phyloP scores from a whole-genome alignment of 768 basidiomycete genomes.

The Russula emetica region DNA sequence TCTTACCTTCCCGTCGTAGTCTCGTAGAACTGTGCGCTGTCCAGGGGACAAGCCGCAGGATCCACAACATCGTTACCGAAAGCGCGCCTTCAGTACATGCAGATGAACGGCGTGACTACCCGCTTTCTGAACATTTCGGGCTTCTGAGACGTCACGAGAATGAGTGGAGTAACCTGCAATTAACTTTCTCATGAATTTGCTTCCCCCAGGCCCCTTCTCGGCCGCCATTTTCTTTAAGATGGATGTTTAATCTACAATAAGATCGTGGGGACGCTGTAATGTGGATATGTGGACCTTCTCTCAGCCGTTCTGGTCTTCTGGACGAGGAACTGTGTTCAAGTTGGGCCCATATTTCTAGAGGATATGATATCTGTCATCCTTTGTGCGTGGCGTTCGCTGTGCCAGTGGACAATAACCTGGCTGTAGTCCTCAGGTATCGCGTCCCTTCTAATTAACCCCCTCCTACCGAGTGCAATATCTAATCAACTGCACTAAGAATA shows the following conservation, averaged over 20 bases:
- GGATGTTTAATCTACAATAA: conserved; percentile 8
- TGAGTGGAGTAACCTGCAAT: conserved; percentile 12
- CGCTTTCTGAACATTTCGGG: conserved; percentile 15
- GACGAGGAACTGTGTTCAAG: neutral
- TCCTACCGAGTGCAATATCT: neutral
- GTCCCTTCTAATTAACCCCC: neutral
- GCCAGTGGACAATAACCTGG: conserved; percentile 18
- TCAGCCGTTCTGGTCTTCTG: neutral
- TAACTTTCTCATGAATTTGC: neutral
- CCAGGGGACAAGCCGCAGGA: conserved; percentile 7
- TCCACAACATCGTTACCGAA: neutral
- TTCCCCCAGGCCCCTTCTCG: neutral
- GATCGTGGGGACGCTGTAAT: neutral
- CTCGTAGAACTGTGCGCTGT: conserved; percentile 4
- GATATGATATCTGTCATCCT: too few relatives aligned
- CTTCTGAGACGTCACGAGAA: conserved; percentile 4
- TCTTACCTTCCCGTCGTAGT: conserved; percentile 3
- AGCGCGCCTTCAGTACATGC: conserved; percentile 18
- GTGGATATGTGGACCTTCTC: conserved; percentile 11
- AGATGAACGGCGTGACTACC: conserved; percentile 16
- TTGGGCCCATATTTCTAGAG: conserved; percentile 1
- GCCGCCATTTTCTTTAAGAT: conserved; percentile 5
- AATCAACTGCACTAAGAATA: too few relatives aligned
- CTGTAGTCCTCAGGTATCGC: conserved; percentile 9
- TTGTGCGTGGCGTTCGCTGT: conserved; percentile 9